Conservation (phyloP, 352 stramenopile species). For the Phytophthora megakarya region DNA sequence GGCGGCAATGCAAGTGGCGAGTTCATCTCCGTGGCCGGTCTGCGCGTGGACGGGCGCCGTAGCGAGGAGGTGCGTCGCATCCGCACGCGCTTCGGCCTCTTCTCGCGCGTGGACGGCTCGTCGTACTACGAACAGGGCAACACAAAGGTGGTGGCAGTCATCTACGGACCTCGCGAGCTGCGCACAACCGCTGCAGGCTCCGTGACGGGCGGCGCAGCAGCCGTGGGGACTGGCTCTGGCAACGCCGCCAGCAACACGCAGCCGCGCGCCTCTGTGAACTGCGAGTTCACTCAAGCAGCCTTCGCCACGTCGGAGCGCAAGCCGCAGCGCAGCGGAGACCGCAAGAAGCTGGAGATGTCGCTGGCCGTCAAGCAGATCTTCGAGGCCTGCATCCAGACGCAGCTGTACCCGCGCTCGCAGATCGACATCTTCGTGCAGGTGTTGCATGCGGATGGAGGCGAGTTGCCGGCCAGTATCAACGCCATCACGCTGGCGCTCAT, state of each 20-base stretch:
- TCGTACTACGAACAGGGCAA: conserved; percentile 89
- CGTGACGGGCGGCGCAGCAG: conserved; percentile 37
- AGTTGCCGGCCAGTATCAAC: conserved; percentile 90
- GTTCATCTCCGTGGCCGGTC: conserved; percentile 83
- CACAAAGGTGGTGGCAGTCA: conserved; percentile 89
- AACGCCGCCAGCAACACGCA: conserved; percentile 75
- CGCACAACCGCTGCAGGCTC: conserved; percentile 42
- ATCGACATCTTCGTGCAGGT: conserved; percentile 94
- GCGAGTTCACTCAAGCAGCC: conserved; percentile 88
- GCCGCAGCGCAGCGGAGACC: conserved; percentile 75
- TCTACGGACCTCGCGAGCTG: conserved; percentile 88
- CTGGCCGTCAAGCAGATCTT: conserved; percentile 93
- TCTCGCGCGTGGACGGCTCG: conserved; percentile 87
- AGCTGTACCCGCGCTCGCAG: conserved; percentile 91
- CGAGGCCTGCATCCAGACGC: conserved; percentile 89
- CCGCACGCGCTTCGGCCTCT: conserved; percentile 82
- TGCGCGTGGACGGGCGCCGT: conserved; percentile 85
- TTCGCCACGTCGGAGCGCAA: conserved; percentile 90
- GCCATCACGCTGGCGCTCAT: conserved; percentile 90
- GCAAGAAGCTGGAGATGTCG: conserved; percentile 88
- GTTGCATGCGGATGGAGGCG: conserved; percentile 88
- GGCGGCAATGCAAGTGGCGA: conserved; percentile 64
- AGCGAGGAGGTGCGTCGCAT: conserved; percentile 86
- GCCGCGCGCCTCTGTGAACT: conserved; percentile 74
- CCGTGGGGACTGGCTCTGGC: conserved; percentile 59